Conservation (phyloP, 2,329 filamentous ascomycete genomes). For the Pyrenophora seminiperda region DNA sequence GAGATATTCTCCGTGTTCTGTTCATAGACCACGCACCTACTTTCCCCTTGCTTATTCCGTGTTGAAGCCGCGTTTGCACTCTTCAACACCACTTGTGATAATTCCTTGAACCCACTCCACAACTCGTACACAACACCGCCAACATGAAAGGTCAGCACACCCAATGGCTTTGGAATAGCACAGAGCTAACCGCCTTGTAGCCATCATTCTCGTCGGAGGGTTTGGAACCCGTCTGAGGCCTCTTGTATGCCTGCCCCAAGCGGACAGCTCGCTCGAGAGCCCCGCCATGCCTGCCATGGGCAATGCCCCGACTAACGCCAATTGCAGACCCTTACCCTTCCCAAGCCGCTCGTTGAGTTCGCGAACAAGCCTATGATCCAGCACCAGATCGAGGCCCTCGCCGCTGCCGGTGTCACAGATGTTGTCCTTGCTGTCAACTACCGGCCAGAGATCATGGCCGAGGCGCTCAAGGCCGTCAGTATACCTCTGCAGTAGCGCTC, state of each 20-base stretch:
- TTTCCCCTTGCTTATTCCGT: slow-evolving; percentile 16
- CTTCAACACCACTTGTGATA: slow-evolving; percentile 18
- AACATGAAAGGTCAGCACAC: slow-evolving; percentile 49
- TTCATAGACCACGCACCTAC: not conserved
- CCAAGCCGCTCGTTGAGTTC: slow-evolving; percentile 97
- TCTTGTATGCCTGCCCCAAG: slow-evolving; percentile 64
- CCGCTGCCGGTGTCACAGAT: slow-evolving; percentile 91
- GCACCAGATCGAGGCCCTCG: slow-evolving; percentile 94
- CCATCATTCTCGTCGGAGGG: slow-evolving; percentile 98
- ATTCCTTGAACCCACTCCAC: slow-evolving; percentile 16
- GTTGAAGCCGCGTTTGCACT: slow-evolving; percentile 23
- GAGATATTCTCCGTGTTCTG: not conserved
- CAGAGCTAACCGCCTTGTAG: slow-evolving; percentile 53
- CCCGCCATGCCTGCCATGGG: slow-evolving; percentile 22
- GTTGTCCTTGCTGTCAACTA: slow-evolving; percentile 99
- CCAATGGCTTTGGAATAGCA: slow-evolving; percentile 10
- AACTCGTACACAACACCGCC: slow-evolving; percentile 35
- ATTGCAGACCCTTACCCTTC: slow-evolving; percentile 85
- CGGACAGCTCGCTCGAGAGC: slow-evolving; percentile 27
- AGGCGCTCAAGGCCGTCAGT: slow-evolving; percentile 82
- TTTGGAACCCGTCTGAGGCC: slow-evolving; percentile 97
- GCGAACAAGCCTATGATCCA: slow-evolving; percentile 99
- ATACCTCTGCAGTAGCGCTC: slow-evolving; percentile 2
- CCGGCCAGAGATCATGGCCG: slow-evolving; percentile 96
- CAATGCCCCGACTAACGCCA: slow-evolving; percentile 29